Evolutionary conservation across 2,329 filamentous ascomycete genomes (phyloP).

Genomic region (Botryotinia globosa): DNA sequence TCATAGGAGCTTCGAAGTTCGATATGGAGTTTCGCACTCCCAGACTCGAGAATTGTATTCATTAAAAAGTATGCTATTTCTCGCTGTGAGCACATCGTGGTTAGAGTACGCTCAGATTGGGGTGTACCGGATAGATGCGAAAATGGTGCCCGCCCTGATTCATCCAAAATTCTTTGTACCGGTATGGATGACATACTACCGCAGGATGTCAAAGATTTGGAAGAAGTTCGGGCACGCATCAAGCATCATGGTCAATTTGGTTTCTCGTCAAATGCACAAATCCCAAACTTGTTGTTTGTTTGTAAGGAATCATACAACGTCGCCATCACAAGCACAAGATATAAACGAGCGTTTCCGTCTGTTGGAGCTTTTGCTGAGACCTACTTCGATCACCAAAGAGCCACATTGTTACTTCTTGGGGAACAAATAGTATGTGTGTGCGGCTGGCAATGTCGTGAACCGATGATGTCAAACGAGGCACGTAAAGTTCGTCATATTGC

Average conservation of each 20-base stretch:
- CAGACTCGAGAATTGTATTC: background rate
- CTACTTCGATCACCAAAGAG: constrained; percentile 6
- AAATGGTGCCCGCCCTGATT: background rate
- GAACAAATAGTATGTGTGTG: background rate
- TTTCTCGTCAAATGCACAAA: background rate
- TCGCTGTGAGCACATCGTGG: background rate
- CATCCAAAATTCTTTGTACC: background rate
- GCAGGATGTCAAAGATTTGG: background rate
- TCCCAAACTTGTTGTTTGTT: background rate
- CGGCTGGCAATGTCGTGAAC: background rate
- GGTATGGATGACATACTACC: background rate
- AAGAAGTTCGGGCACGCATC: background rate
- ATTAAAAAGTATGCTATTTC: background rate
- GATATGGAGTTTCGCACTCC: background rate
- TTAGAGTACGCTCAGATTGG: constrained; percentile 7
- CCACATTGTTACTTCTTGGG: background rate
- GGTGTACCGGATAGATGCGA: background rate
- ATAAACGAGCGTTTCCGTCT: constrained; percentile 1
- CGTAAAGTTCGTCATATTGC: background rate
- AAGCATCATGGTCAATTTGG: background rate
- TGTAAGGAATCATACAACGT: background rate
- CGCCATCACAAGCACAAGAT: background rate
- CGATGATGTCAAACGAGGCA: background rate
- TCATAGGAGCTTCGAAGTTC: background rate
- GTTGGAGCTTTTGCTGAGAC: background rate